Conservation (phyloP, 169 alveolate genomes). For the Eimeria maxima region DNA sequence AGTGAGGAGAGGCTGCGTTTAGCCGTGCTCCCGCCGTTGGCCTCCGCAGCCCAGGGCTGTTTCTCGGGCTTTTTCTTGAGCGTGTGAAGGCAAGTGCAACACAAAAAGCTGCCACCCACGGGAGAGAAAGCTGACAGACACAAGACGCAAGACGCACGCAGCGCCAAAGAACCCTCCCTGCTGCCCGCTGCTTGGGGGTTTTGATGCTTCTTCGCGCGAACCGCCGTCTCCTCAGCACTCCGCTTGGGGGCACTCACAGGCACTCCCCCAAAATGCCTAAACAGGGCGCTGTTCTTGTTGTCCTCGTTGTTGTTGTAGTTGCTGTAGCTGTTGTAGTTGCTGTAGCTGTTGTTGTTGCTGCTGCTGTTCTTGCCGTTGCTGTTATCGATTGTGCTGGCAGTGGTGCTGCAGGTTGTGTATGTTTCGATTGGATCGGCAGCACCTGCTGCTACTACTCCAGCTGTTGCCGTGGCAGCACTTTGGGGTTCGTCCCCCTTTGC, state of each 20-base stretch:
- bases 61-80: neutral
- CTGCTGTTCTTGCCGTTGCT: neutral
- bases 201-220: neutral
- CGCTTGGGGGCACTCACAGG: neutral
- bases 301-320: too few relatives aligned
- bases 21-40: neutral
- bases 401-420: constrained; percentile 21
- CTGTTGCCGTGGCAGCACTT: neutral
- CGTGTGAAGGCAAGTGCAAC: constrained; percentile 16
- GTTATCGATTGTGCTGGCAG: neutral
- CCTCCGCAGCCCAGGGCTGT: neutral
- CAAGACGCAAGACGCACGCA: neutral
- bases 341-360: too few relatives aligned
- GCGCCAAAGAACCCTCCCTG: neutral
- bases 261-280: neutral
- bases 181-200: neutral
- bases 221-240: constrained; percentile 16
- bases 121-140: constrained; percentile 14
- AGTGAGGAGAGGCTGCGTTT: neutral
- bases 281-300: constrained; percentile 1
- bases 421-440: constrained; percentile 30
- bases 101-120: constrained; percentile 17
- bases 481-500: neutral
- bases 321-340: neutral
- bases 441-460: neutral